Evolutionary conservation across 192 early-diverging fungal genomes (phyloP).

Genomic region (Coemansia sp.): DNA sequence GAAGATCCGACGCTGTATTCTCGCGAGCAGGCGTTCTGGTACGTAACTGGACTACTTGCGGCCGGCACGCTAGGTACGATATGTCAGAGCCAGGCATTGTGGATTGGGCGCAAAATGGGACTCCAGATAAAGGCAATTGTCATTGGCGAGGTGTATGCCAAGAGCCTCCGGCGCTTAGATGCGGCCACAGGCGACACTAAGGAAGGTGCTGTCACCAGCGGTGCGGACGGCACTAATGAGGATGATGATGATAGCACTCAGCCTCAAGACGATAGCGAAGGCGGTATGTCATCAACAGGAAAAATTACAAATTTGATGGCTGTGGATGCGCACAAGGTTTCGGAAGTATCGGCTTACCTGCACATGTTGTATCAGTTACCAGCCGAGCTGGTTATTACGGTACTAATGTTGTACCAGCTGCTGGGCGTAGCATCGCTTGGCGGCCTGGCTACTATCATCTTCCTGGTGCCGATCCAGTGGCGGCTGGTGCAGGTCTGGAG

Average conservation of each 20-base stretch:
- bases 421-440: conserved; percentile 77
- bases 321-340: conserved; percentile 67
- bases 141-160: conserved; percentile 70
- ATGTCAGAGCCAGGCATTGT: conserved; percentile 65
- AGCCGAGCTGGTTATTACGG: conserved; percentile 62
- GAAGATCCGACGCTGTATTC: conserved; percentile 56
- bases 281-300: conserved; percentile 52
- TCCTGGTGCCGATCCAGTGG: conserved; percentile 60
- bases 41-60: conserved; percentile 62
- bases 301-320: conserved; percentile 73
- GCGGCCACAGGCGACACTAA: conserved; percentile 22
- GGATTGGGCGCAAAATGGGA: conserved; percentile 68
- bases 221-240: not conserved
- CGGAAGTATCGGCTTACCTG: conserved; percentile 57
- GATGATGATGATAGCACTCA: conserved; percentile 6
- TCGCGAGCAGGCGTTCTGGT: conserved; percentile 59
- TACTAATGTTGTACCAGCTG: conserved; percentile 68
- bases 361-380: conserved; percentile 65
- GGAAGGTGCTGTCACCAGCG: not conserved
- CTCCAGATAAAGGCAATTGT: conserved; percentile 65
- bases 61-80: conserved; percentile 47
- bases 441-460: conserved; percentile 67
- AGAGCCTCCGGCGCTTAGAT: conserved; percentile 61
- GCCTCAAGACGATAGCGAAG: conserved; percentile 24
- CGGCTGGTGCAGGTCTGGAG: conserved; percentile 55